Percentiles rank a stretch among this genome's conserved stretches.
These are phyloP conservation scores for Tetrahymena malaccensis DNA, from an alignment of 73 alveolate genomes.

Conservation along the genomic window DNA sequence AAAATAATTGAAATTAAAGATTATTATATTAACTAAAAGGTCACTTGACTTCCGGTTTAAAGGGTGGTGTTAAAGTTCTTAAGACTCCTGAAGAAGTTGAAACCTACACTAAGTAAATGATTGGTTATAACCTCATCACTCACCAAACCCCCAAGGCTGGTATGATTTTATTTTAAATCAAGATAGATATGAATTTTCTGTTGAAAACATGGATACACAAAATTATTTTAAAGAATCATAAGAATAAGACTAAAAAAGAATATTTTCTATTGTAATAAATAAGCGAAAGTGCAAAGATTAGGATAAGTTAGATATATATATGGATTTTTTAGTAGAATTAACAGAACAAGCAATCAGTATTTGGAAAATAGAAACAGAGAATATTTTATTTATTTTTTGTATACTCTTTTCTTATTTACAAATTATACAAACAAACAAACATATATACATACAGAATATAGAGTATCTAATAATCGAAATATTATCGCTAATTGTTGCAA, in stretches of 20 bases:
- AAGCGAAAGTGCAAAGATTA: not conserved
- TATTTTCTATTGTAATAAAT: too few relatives aligned
- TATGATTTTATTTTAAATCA: not conserved
- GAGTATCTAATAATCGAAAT: not conserved
- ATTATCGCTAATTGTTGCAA: not conserved
- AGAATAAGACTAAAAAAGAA: not conserved
- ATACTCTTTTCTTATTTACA: not conserved
- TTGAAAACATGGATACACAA: not conserved
- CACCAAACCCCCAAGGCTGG: constrained; percentile 59
- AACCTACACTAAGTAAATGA: constrained; percentile 56
- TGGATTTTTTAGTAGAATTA: not conserved
- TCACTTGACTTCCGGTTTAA: constrained; percentile 54
- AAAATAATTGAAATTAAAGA: not conserved
- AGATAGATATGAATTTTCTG: not conserved
- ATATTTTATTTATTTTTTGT: not conserved
- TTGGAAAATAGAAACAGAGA: not conserved
- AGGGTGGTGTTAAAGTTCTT: constrained; percentile 75
- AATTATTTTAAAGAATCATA: not conserved
- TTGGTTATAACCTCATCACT: constrained; percentile 67
- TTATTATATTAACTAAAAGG: constrained; percentile 33
- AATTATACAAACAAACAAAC: too few relatives aligned
- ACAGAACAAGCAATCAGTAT: not conserved
- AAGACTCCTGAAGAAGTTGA: constrained; percentile 64
- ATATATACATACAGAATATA: too few relatives aligned
- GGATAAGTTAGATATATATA: not conserved